Base-by-base conservation (phyloP, 2,329 filamentous ascomycete genomes). In the Chalaropsis ovoidea region DNA sequence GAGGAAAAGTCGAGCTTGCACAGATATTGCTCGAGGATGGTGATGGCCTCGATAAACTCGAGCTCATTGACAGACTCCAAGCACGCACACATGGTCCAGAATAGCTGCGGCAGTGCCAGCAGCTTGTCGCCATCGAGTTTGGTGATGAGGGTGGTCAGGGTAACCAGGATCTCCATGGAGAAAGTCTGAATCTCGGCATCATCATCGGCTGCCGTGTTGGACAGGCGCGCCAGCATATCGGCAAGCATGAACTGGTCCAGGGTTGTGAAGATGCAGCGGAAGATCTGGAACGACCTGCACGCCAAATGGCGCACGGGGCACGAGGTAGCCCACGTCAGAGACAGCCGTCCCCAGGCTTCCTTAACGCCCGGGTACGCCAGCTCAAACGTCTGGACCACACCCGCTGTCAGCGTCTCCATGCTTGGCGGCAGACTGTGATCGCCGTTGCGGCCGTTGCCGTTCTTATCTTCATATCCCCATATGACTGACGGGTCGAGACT, bases 81-180 rank as follows among this genome's bases (percentile, higher is more conserved):
- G 73, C 94, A 99, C 11, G 94, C 94, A 71, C 92, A 96, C 0
- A 90, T 96, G 0, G 93, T 95, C 95, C 95, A 99, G 75, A 99
- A 97, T 0, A 99, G 79, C 72, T 97, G 93, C 1, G 94, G 94
- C 69, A 96, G 96, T n/a, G 86, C 85, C 61, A 95, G 76, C 1
- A 99, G 80, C 72, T 92, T 88, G 45, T 88, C 83, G 0, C 88
- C 81, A 22, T 92, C 86, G 35, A 97, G 78, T 65, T 93, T 94
- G 69, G 86, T 83, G 66, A 99, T 95, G 56, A 99, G 87, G 0
- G 91, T 91, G 72, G 95, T 92, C 63, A 99, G 75, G 0, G 95
- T 99, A 0, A 92, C 96, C 64, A 99, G 76, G 66, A 99, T 97
- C 73, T 99, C 95, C 87, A 97, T 93, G 0, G 94, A 95, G 72